These are phyloP conservation scores for Coniella lustricola DNA, from an alignment of 2,329 filamentous ascomycete genomes.

Conservation along the genomic window DNA sequence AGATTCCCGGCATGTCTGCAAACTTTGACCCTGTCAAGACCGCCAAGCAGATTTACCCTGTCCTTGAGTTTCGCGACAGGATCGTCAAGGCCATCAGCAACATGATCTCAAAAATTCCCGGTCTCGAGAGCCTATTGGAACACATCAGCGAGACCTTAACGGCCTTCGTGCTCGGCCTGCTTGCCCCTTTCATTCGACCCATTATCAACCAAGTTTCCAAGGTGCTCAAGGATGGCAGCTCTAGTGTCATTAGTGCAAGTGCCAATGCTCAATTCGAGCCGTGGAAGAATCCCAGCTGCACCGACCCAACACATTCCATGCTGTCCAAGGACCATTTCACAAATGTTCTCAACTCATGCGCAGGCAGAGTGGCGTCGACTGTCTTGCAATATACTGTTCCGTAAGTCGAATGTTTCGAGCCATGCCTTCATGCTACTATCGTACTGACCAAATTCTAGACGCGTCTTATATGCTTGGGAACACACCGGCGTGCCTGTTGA, in stretches of 20 bases:
- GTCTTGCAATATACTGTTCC: constrained; percentile 84
- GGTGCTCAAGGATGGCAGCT: constrained; percentile 77
- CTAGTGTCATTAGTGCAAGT: constrained; percentile 59
- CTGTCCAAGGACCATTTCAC: constrained; percentile 81
- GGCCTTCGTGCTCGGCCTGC: constrained; percentile 80
- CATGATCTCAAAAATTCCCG: constrained; percentile 86
- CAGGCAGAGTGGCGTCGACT: constrained; percentile 64
- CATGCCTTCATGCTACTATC: constrained; percentile 5
- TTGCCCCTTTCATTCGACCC: constrained; percentile 86
- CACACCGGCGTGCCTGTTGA: constrained; percentile 75
- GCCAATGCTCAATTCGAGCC: constrained; percentile 71
- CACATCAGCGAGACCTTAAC: constrained; percentile 91
- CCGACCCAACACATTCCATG: constrained; percentile 76
- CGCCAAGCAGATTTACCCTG: constrained; percentile 81
- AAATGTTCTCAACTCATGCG: constrained; percentile 69
- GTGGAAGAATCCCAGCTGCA: constrained; percentile 69
- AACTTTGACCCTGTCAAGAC: constrained; percentile 74
- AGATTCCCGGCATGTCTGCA: constrained; percentile 67
- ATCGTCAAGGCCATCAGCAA: constrained; percentile 82
- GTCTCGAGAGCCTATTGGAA: constrained; percentile 82
- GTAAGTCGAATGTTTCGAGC: constrained; percentile 33
- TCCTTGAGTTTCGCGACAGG: constrained; percentile 87
- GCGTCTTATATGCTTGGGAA: constrained; percentile 88
- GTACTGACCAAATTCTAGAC: constrained; percentile 35
- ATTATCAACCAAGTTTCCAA: constrained; percentile 84